Evolutionary conservation across 2,329 filamentous ascomycete species (phyloP).

Genomic region (Westerdykella aurantiaca): DNA sequence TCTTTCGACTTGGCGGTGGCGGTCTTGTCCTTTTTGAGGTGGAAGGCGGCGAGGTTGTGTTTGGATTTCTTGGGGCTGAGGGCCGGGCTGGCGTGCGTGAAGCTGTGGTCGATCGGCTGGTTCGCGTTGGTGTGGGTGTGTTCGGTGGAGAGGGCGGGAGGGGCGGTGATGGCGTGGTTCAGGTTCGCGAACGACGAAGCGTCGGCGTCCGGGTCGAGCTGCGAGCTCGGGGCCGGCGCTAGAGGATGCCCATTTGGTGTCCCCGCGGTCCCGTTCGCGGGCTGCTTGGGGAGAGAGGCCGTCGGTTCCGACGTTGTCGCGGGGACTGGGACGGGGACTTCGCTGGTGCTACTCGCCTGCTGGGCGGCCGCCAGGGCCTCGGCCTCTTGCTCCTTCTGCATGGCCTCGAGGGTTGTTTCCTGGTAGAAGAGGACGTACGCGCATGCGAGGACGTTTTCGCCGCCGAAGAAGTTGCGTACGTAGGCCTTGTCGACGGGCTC

Average conservation of each 20-base stretch:
- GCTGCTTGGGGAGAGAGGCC: constrained; percentile 38
- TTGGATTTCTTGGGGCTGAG: constrained; percentile 18
- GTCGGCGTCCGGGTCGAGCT: constrained; percentile 35
- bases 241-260: constrained; percentile 27
- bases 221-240: constrained; percentile 37
- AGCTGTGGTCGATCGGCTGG: constrained; percentile 26
- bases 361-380: constrained; percentile 54
- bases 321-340: constrained; percentile 54
- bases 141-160: constrained; percentile 32
- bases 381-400: constrained; percentile 73
- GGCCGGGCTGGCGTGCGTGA: constrained; percentile 25
- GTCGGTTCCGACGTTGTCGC: constrained; percentile 21
- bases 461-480: constrained; percentile 94
- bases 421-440: constrained; percentile 98
- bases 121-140: constrained; percentile 8
- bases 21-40: constrained; percentile 51
- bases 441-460: constrained; percentile 76
- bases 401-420: constrained; percentile 68
- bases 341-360: constrained; percentile 33
- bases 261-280: constrained; percentile 38
- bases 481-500: constrained; percentile 96
- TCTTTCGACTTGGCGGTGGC: constrained; percentile 65
- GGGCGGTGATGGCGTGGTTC: constrained; percentile 62
- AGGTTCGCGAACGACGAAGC: constrained; percentile 51
- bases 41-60: constrained; percentile 3